Base-by-base conservation (phyloP, 495 filamentous ascomycete species). In the Xylaria intraflava region DNA sequence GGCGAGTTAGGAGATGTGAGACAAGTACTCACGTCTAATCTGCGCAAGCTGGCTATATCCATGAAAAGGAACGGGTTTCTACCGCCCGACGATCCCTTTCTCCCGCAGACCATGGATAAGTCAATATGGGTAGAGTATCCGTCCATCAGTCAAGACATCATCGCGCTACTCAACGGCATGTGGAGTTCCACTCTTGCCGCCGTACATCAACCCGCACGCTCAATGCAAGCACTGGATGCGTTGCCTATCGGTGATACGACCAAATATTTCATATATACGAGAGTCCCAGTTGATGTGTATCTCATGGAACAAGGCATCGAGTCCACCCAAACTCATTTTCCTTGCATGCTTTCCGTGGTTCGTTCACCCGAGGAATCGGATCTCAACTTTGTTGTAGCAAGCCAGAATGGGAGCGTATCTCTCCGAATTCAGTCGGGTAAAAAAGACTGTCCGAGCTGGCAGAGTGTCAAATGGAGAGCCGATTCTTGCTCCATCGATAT, bases 11-110 rank as follows among this genome's bases (percentile, higher is more conserved):
- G 76, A 23, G 70, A 75, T 5, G 67, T 79, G 4, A 77, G 84
- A 55, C 73, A 86, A 48, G 66, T 63, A 1, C 69, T 89, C 4
- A 53, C 77, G 31, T 78, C 80, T 19, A 84, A 81, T 62, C 61
- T 96, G 53, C 82, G 80, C 23, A 87, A 87, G 29, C 63, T 96
- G 42, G 74, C 86, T 3, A 77, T 85, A 58, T 93, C 88, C 0
- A 94, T 95, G 81, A 86, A 85, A 65, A 76, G 86, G 36, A 90
- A 92, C 61, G 80, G 83, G 33, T 83, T 89, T 44, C 70, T 96
- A 53, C 79, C 86, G 2, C 77, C 83, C 1, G 75, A 82, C 23
- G 79, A 86, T 29, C 71, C 79, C 14, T 76, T 81, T 22, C 72
- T 87, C 6, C 79, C 80, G 23, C 83, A 86, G 53, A 79, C 81